Evolutionary conservation across 371 early-diverging fungal genomes (phyloP), one percentile per base, ranked within the genome.

Genomic region (Conidiobolus incongruus): DNA sequence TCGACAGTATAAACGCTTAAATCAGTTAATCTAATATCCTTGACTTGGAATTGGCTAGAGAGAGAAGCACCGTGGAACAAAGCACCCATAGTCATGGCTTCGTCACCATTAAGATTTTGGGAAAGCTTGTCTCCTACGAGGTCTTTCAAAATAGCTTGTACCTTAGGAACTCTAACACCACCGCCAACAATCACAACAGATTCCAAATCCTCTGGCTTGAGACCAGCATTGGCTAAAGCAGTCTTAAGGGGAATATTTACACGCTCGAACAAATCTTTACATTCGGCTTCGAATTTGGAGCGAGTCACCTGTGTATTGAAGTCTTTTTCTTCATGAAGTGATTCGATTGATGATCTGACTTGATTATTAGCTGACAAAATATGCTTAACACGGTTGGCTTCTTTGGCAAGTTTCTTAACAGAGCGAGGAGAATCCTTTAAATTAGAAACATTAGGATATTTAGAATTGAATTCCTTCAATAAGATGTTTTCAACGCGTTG

Each of bases 171-270:
- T 41, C 97, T 81, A 15, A 80, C 71, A 48, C 84, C 77, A 24
- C 97, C 97, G 40, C 97, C 97, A 16, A 90, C 86, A n/a, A 93
- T 65, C 4, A 96, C 77, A 32, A 94, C 58, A 7, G 94, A 84
- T 41, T 74, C 59, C 24, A 93, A 65, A 24, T 87, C 72, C 20
- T 57, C 54, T 59, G 65, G 45, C 7, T 66, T 71, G 58, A 81
- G 53, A 24, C 74, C 67, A 15, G 81, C 70, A 1, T 71, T 62
- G 20, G 55, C 50, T 31, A 93, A 55, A 7, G 78, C 86, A 2
- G 48, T 45, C 38, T 77, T 62, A 43, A 91, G 73, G 4, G 90
- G 88, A 19, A 54, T 64, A 22, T 60, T 51, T 13, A 88, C 76
- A 46, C 89, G 78, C 2, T 53, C 59, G 10, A 75, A 54, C 41